Evolutionary conservation across 2,329 filamentous ascomycete species (phyloP), one percentile per base, ranked within the genome.

Genomic region (Blumeriella jaapii): DNA sequence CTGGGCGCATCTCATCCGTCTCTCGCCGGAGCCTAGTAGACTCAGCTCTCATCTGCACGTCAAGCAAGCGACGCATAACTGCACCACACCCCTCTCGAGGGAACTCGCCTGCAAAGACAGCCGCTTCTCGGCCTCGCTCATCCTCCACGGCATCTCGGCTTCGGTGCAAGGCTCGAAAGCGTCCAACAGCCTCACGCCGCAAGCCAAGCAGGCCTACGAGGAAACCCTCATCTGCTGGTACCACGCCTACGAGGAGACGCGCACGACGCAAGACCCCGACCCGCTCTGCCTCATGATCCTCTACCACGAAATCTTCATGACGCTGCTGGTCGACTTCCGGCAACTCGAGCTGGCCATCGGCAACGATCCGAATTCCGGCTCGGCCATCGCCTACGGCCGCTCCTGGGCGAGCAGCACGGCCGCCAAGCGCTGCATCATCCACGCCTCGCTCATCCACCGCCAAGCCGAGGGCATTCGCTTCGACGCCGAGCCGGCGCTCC

Each of bases 281-380:
- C 25, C 34, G 4, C 33, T 45, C 8, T 45, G 31, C 23, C 42
- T 46, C 6, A 40, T 41, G 33, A 25, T 43, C 11, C 42, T 47
- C 11, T 47, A 41, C 25, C 45, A 47, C 29, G 29, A 26, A n/a
- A 38, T 39, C 19, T 47, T 46, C 28, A 45, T 47, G 34, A 31
- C 30, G 6, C 35, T 47, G 4, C 31, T 46, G 14, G 40, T 38
- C 13, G 40, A 47, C 26, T 41, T 45, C 23, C 17, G 39, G 12
- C 20, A 23, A 15, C 42, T 47, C 20, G 45, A 47, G 31, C 29
- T 35, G 2, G 45, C 42, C 2, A 29, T 45, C 19, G 45, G 45
- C 10, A 27, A 40, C 13, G 28, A 39, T 9, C 34, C 40, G 23
- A 16, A 25, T 7, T 15, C 26, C 15, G 18, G 8, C 26, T 16